These are phyloP conservation scores for Penicillium griseofulvum DNA, from an alignment of 2,329 filamentous ascomycete genomes.

Conservation along the genomic window DNA sequence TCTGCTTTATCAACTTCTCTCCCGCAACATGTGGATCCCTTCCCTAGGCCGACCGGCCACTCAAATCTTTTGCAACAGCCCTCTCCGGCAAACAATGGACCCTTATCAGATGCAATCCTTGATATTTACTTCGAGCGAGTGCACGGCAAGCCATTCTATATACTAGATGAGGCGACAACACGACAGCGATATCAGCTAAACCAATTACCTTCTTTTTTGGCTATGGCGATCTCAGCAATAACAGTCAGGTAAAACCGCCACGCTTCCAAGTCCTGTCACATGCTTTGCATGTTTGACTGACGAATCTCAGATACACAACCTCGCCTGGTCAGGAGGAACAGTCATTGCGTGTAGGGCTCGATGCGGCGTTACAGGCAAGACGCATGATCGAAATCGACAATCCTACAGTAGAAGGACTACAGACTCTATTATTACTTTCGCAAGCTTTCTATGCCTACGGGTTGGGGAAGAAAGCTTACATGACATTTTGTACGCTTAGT, in stretches of 20 bases:
- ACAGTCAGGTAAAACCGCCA: constrained; percentile 55
- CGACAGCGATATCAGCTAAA: constrained; percentile 69
- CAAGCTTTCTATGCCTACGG: constrained; percentile 74
- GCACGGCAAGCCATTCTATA: constrained; percentile 78
- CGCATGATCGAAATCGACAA: constrained; percentile 74
- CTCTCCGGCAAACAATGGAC: constrained; percentile 25
- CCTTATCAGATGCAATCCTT: constrained; percentile 63
- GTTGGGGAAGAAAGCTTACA: constrained; percentile 80
- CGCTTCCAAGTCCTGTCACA: constrained; percentile 7
- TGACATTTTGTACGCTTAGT: constrained; percentile 66
- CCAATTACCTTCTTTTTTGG: constrained; percentile 56
- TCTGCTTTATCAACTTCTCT: constrained; percentile 12
- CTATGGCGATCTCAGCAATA: constrained; percentile 57
- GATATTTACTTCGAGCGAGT: constrained; percentile 77
- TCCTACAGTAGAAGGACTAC: constrained; percentile 73
- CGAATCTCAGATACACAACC: constrained; percentile 62
- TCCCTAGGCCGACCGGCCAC: constrained; percentile 15
- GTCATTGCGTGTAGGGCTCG: constrained; percentile 66
- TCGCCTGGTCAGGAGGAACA: constrained; percentile 67
- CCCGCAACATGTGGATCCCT: constrained; percentile 17
- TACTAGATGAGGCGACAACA: constrained; percentile 73
- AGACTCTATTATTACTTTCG: constrained; percentile 71
- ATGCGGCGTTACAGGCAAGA: constrained; percentile 69
- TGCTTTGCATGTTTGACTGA: constrained; percentile 26
- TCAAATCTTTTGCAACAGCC: constrained; percentile 13